phyloP scores from a whole-genome alignment of 2,329 filamentous ascomycete genomes.

The Lachnellula hyalina region DNA sequence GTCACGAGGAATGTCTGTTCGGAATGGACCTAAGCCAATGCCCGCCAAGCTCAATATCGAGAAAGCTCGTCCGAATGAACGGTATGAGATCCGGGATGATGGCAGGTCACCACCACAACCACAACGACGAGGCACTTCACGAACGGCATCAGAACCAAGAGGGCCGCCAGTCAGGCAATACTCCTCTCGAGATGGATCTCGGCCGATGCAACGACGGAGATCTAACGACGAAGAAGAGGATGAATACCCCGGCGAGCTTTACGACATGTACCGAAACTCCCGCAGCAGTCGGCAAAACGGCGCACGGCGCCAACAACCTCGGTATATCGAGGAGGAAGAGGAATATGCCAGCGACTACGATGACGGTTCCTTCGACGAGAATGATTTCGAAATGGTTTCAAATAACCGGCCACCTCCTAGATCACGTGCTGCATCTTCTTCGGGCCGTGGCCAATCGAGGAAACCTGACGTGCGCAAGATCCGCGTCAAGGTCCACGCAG shows the following conservation, averaged over 20 bases:
- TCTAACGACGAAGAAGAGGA: constrained; percentile 45
- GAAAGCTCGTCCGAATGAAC: constrained; percentile 43
- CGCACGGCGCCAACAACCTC: constrained; percentile 42
- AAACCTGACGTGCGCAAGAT: constrained; percentile 69
- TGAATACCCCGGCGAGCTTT: constrained; percentile 52
- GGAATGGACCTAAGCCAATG: constrained; percentile 55
- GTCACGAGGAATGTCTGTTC: constrained; percentile 54
- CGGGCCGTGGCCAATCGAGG: constrained; percentile 50
- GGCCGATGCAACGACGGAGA: constrained; percentile 22
- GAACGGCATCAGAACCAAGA: constrained; percentile 47
- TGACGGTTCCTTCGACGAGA: constrained; percentile 65
- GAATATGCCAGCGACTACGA: constrained; percentile 70
- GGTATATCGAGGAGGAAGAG: constrained; percentile 76
- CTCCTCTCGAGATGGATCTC: constrained; percentile 27
- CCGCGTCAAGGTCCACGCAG: constrained; percentile 84
- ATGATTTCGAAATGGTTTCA: constrained; percentile 74
- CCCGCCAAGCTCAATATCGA: constrained; percentile 61
- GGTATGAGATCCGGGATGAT: constrained; percentile 31
- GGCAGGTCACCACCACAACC: constrained; percentile 32
- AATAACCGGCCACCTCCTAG: constrained; percentile 40
- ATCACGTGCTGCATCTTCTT: constrained; percentile 36
- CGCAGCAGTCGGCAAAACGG: constrained; percentile 33
- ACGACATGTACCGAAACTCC: constrained; percentile 60
- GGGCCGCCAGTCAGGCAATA: constrained; percentile 34
- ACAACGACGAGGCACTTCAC: constrained; percentile 38